Conservation (phyloP, 1,284 basidiomycete genomes). For the Volvariella surrecta region DNA sequence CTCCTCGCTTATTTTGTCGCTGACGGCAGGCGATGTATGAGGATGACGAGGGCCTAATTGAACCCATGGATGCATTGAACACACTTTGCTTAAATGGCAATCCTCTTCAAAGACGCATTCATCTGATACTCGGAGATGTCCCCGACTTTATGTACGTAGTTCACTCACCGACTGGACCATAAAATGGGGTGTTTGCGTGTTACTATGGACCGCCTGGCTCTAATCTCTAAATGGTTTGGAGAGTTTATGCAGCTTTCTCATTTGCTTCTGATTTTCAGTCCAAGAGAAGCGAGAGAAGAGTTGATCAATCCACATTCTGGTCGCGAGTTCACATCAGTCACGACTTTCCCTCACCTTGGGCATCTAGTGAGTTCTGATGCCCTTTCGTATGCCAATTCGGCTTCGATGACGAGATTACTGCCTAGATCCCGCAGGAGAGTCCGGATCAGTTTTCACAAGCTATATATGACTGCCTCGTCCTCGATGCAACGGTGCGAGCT, state of each 20-base stretch:
- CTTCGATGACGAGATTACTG: too few relatives aligned
- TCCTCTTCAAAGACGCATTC: neutral
- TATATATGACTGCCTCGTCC: too few relatives aligned
- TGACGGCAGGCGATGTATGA: conserved; percentile 5
- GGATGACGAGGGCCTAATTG: conserved; percentile 2
- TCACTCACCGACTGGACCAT: too few relatives aligned
- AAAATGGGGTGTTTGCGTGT: neutral
- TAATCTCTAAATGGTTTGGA: too few relatives aligned
- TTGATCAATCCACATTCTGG: conserved; percentile 3
- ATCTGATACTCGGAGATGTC: conserved; percentile 6
- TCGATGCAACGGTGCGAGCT: too few relatives aligned
- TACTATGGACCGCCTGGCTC: neutral
- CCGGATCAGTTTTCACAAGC: too few relatives aligned
- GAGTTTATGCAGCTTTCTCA: neutral
- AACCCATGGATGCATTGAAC: conserved; percentile 4
- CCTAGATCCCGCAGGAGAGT: too few relatives aligned
- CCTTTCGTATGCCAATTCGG: too few relatives aligned
- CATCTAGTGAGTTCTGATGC: too few relatives aligned
- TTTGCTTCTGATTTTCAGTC: neutral
- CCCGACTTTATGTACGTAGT: conserved; percentile 4
- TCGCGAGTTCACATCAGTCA: too few relatives aligned
- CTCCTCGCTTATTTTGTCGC: neutral
- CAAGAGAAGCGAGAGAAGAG: neutral
- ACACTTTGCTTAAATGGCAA: neutral
- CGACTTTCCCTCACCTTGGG: too few relatives aligned